phyloP scores from a whole-genome alignment of 495 filamentous ascomycete genomes.

The Penicillium diatomitis region DNA sequence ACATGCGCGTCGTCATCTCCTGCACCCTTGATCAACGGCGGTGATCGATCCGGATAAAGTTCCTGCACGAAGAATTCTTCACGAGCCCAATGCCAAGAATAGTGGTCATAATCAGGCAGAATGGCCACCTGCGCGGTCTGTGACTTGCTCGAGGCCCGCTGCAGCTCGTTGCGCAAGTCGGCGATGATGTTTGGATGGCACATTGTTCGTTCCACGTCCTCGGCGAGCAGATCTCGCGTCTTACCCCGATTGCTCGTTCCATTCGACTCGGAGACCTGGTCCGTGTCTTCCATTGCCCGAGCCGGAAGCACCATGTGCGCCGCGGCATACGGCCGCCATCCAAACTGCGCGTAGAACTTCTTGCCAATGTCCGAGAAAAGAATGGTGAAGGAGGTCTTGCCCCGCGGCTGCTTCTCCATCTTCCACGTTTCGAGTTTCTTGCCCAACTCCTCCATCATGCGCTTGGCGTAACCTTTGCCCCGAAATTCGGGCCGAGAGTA shows the following conservation, averaged over 20 bases:
- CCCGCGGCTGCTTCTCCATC: conserved; percentile 27
- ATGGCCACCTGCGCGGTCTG: conserved; percentile 49
- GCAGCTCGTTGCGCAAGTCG: conserved; percentile 26
- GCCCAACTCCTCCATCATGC: conserved; percentile 55
- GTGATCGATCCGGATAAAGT: conserved; percentile 25
- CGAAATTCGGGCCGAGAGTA: conserved; percentile 67
- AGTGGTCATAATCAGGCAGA: conserved; percentile 59
- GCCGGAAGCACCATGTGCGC: conserved; percentile 59
- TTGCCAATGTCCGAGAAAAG: conserved; percentile 95
- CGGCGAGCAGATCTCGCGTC: conserved; percentile 17
- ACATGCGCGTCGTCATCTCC: conserved; percentile 46
- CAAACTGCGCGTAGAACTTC: conserved; percentile 72
- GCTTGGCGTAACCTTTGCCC: conserved; percentile 67
- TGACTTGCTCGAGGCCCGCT: conserved; percentile 22
- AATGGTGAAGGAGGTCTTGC: conserved; percentile 51
- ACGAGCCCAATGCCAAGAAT: conserved; percentile 78
- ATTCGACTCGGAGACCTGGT: not conserved
- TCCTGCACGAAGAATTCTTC: conserved; percentile 71
- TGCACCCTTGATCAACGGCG: conserved; percentile 59
- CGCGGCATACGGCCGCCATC: conserved; percentile 69
- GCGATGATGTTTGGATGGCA: conserved; percentile 25
- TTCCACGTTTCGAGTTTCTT: conserved; percentile 45
- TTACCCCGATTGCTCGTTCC: conserved; percentile 4
- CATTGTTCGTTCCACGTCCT: conserved; percentile 25
- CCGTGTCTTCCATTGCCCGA: conserved; percentile 12